Evolutionary conservation across 305 asterid species (phyloP).

Genomic region (Fraxinus floribunda): DNA sequence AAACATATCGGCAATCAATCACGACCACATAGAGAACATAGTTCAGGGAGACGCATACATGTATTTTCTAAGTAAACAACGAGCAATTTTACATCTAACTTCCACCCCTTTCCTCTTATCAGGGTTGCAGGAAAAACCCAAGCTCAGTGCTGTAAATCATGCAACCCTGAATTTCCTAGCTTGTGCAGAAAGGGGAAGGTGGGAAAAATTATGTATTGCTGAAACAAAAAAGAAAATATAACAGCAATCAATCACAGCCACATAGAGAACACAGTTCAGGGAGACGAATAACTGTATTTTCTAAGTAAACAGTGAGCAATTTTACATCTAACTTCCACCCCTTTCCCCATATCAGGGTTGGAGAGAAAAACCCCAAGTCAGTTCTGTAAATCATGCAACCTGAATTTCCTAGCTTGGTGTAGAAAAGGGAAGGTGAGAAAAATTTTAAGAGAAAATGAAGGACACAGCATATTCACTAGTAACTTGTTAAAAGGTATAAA

Average conservation of each 20-base stretch:
- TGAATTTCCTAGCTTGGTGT: background rate
- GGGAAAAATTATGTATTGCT: background rate
- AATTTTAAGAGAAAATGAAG: background rate
- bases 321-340: background rate
- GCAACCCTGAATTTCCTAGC: background rate
- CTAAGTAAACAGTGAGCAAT: background rate
- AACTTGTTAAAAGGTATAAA: background rate
- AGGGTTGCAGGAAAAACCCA: background rate
- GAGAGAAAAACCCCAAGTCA: background rate
- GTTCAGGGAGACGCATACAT: background rate
- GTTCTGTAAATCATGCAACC: background rate
- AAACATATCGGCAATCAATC: background rate
- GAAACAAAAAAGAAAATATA: constrained; percentile 7
- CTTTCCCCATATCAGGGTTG: background rate
- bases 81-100: background rate
- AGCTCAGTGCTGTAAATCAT: background rate
- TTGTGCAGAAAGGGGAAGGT: too few species aligned
- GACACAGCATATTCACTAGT: background rate
- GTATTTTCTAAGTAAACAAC: background rate
- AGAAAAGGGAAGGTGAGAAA: background rate
- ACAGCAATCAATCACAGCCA: background rate
- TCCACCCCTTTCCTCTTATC: background rate
- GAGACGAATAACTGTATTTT: background rate
- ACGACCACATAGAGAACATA: background rate
- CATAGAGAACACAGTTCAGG: background rate